Evolutionary conservation across 2,329 filamentous ascomycete species (phyloP).

Genomic region (Cylindrodendrum hubeiense): DNA sequence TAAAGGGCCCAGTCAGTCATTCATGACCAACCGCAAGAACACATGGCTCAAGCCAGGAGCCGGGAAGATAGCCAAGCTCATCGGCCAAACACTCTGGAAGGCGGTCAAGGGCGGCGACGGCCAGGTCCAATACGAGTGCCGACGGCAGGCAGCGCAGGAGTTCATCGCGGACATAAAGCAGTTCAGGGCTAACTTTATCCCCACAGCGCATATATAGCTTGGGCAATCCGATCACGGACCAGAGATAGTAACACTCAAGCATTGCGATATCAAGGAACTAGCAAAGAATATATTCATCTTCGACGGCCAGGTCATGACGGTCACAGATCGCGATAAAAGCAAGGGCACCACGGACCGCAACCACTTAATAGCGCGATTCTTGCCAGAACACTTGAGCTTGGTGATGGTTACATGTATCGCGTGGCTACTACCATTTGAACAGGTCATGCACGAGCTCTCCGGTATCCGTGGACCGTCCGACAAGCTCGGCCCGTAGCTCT

Average conservation of each 20-base stretch:
- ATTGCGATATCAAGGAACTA: slow-evolving; percentile 26
- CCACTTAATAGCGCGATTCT: slow-evolving; percentile 24
- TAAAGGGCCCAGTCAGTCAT: not conserved
- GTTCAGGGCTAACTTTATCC: too few species aligned
- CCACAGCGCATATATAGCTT: slow-evolving; percentile 3
- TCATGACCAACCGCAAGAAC: not conserved
- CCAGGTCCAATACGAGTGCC: too few species aligned
- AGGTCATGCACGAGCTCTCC: not conserved
- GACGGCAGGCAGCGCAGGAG: too few species aligned
- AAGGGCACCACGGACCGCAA: slow-evolving; percentile 16
- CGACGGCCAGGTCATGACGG: slow-evolving; percentile 22
- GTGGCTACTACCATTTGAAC: slow-evolving; percentile 2
- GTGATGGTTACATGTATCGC: slow-evolving; percentile 22
- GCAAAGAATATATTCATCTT: slow-evolving; percentile 21
- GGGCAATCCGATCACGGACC: slow-evolving; percentile 25
- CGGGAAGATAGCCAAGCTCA: not conserved
- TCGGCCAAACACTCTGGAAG: not conserved
- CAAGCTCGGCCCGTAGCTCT: not conserved
- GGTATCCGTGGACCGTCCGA: not conserved
- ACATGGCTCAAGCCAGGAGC: not conserved
- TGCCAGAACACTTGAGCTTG: slow-evolving; percentile 9
- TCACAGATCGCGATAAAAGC: slow-evolving; percentile 29
- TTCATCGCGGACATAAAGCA: too few species aligned
- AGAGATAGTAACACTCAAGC: slow-evolving; percentile 22
- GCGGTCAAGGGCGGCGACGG: too few species aligned